These are phyloP conservation scores for Carpinus viminea DNA, from an alignment of 306 rosid species.

Conservation along the genomic window DNA sequence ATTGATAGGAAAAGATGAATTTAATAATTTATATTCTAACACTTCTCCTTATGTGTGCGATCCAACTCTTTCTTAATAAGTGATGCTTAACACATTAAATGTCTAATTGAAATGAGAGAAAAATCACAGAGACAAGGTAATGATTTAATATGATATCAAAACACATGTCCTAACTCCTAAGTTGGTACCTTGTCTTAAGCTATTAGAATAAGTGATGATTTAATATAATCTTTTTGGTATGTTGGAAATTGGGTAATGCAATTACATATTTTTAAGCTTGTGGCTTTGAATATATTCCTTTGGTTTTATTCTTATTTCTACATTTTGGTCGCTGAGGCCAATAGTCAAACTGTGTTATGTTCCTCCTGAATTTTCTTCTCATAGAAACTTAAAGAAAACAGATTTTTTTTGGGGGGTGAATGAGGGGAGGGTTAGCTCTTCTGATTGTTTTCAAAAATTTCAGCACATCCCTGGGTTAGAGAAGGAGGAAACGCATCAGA, in stretches of 20 bases:
- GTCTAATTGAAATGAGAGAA: too few relatives aligned
- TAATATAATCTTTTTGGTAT: conserved; percentile 5
- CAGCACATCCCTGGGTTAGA: conserved; percentile 98
- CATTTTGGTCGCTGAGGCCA: conserved; percentile 17
- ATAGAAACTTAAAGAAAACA: not conserved
- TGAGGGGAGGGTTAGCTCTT: conserved; percentile 12
- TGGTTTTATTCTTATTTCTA: not conserved
- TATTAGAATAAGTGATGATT: too few relatives aligned
- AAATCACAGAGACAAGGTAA: too few relatives aligned
- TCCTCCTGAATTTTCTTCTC: conserved; percentile 4
- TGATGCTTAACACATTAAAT: too few relatives aligned
- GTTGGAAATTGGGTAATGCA: conserved; percentile 19
- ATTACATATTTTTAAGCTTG: not conserved
- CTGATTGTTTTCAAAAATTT: conserved; percentile 34
- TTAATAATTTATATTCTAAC: too few relatives aligned
- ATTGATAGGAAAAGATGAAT: too few relatives aligned
- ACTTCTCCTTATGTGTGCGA: too few relatives aligned
- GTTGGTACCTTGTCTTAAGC: too few relatives aligned
- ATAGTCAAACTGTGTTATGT: conserved; percentile 13
- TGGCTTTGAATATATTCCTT: not conserved
- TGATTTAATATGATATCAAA: too few relatives aligned
- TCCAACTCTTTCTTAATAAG: too few relatives aligned
- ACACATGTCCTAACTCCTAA: too few relatives aligned
- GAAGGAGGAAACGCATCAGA: conserved; percentile 95
- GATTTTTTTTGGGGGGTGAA: not conserved